phyloP scores from a whole-genome alignment of 2,329 filamentous ascomycete species.

The Plectosphaerella sp. region DNA sequence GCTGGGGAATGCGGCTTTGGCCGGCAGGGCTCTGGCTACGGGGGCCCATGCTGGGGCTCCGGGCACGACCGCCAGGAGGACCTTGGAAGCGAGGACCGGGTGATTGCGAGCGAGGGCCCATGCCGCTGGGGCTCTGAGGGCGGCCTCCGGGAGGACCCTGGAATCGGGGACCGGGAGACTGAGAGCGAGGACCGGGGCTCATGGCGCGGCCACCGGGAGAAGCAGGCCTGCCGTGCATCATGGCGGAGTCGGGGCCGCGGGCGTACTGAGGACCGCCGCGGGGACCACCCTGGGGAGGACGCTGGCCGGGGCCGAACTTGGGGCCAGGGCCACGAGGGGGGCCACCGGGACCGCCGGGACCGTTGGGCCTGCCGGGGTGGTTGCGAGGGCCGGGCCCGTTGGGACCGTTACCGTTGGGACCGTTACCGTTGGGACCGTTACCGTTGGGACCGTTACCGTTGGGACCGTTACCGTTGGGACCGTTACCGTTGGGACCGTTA shows the following conservation, averaged over 20 bases:
- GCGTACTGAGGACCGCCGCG: slow-evolving; percentile 18
- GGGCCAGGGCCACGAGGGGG: slow-evolving; percentile 23
- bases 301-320: slow-evolving; percentile 25
- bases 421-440: slow-evolving; percentile 23
- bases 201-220: slow-evolving; percentile 36
- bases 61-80: slow-evolving; percentile 27
- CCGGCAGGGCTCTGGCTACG: slow-evolving; percentile 39
- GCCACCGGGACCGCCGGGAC: slow-evolving; percentile 14
- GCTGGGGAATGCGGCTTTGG: slow-evolving; percentile 33
- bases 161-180: slow-evolving; percentile 26
- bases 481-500: slow-evolving; percentile 18
- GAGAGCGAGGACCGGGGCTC: slow-evolving; percentile 35
- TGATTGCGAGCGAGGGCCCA: slow-evolving; percentile 38
- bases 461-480: slow-evolving; percentile 19
- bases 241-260: slow-evolving; percentile 27
- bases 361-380: slow-evolving; percentile 35
- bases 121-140: slow-evolving; percentile 30
- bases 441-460: not conserved
- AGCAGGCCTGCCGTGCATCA: slow-evolving; percentile 30
- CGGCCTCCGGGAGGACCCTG: slow-evolving; percentile 21
- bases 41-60: slow-evolving; percentile 36
- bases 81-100: slow-evolving; percentile 34
- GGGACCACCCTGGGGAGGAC: slow-evolving; percentile 26
- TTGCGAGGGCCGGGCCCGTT: slow-evolving; percentile 37
- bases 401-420: slow-evolving; percentile 11